A percentile compares a stretch with the other conserved stretches of the same genome.
phyloP scores from a whole-genome alignment of 179 eudicot genomes.

The Heliamphora pulchella region DNA sequence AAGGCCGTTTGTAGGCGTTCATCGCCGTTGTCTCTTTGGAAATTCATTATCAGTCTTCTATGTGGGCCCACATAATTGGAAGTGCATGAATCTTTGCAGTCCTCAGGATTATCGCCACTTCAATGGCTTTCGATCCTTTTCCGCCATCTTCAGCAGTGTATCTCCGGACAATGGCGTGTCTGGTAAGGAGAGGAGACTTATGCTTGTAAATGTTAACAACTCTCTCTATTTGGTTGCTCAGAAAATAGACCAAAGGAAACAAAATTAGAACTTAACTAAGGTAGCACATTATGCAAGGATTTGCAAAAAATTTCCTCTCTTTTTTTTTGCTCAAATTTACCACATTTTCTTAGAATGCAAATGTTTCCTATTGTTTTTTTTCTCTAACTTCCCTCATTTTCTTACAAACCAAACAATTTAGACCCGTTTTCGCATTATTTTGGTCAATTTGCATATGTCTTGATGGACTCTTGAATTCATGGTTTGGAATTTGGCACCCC shows the following conservation, averaged over 20 bases:
- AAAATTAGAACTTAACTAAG: background rate
- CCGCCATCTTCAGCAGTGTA: conserved; percentile 11
- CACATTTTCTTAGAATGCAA: background rate
- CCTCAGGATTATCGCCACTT: background rate
- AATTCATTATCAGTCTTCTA: conserved; percentile 6
- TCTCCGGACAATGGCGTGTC: conserved; percentile 18
- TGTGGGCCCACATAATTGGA: background rate
- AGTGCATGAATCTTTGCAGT: background rate
- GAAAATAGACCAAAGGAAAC: background rate
- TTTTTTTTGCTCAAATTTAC: too few relatives aligned
- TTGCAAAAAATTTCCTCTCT: too few relatives aligned
- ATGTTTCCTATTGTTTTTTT: conserved; percentile 3
- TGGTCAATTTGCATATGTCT: background rate
- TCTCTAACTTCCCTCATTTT: background rate
- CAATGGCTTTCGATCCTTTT: background rate
- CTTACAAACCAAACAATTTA: background rate
- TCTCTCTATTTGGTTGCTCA: background rate
- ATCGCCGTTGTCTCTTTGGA: background rate
- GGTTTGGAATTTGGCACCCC: background rate
- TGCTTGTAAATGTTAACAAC: background rate
- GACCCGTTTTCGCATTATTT: background rate
- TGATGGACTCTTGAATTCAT: background rate
- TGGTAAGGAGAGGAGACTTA: conserved; percentile 17
- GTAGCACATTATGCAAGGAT: background rate
- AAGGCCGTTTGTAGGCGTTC: background rate